Conservation (phyloP, 768 basidiomycete genomes). For the Lactarius trivialis region DNA sequence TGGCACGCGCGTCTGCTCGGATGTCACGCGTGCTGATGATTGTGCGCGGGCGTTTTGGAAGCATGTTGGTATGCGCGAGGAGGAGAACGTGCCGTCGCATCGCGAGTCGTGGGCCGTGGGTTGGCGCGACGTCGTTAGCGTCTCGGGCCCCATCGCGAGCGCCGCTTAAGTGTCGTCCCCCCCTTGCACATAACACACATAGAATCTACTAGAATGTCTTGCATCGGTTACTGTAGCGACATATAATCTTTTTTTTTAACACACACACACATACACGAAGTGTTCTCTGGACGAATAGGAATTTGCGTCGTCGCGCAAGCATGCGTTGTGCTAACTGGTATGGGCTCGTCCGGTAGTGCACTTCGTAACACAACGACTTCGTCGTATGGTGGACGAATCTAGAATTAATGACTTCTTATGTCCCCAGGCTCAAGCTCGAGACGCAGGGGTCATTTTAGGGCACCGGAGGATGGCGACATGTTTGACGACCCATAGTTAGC, state of each 20-base stretch:
- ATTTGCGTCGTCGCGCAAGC: too few species aligned
- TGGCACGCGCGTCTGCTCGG: background rate
- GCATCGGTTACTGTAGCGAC: background rate
- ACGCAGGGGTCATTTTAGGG: too few species aligned
- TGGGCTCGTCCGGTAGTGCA: too few species aligned
- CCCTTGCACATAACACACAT: background rate
- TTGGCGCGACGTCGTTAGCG: conserved; percentile 18
- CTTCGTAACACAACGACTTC: too few species aligned
- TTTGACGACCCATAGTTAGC: too few species aligned
- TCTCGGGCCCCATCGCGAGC: conserved; percentile 11
- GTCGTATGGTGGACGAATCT: too few species aligned
- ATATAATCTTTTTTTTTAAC: background rate
- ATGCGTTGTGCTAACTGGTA: too few species aligned
- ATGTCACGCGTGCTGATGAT: conserved; percentile 7
- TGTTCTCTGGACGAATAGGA: too few species aligned
- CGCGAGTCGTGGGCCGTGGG: conserved; percentile 12
- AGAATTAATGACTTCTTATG: too few species aligned
- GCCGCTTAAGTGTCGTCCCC: background rate
- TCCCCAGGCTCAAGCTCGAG: too few species aligned
- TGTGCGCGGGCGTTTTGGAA: conserved; percentile 9
- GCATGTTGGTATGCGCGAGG: conserved; percentile 14
- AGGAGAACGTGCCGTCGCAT: background rate
- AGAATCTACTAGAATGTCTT: background rate
- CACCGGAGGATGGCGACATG: too few species aligned
- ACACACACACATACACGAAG: too few species aligned